Evolutionary conservation across 495 filamentous ascomycete species (phyloP), one percentile per base, ranked within the genome.

Genomic region (Aspergillus campestris): DNA sequence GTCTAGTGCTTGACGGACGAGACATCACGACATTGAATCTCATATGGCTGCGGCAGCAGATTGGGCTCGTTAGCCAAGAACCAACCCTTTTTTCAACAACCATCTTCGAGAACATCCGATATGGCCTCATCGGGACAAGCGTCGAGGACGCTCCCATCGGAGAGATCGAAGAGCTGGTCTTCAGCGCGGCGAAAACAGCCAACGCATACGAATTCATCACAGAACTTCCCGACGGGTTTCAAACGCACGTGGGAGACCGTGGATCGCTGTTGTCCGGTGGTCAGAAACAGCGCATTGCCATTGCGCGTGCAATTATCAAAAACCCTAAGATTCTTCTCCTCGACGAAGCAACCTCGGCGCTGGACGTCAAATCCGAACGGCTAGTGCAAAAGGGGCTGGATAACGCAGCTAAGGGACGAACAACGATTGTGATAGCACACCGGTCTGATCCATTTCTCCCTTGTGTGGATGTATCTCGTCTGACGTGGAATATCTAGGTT

Each of bases 301-400:
- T 83, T 61, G 89, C 90, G 8, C 78, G 90, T 53, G 89, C 89
- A 28, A 80, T 96, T 41, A 86, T 95, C 29, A 86, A 80, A 31
- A 83, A 96, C 58, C 90, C 90, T n/a, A 91, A 91, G 69, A 87
- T 96, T 56, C 72, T 96, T 1, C 69, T 96, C 2, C 78, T 96
- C 10, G 90, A 96, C 52, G 90, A 96, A 63, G 90, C 91, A 12
- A 96, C 90, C 2, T 86, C 82, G 15, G 88, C 88, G 3, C 73
- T 96, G 10, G 90, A 96, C 60, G 94, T 90, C 37, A 89, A 87
- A 58, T 88, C 85, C 9, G 90, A 96, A 65, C 86, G 86, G 31
- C 84, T 92, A 5, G 91, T 96, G 0, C 90, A 96, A 65, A 84
- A 84, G 35, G 90, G 91, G 13, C 73, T 96, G n/a, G 89, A 95